Percentiles rank a stretch among this genome's conserved stretches.
Conservation (phyloP, 495 filamentous ascomycete genomes). For the Tuber umbilicatum region DNA sequence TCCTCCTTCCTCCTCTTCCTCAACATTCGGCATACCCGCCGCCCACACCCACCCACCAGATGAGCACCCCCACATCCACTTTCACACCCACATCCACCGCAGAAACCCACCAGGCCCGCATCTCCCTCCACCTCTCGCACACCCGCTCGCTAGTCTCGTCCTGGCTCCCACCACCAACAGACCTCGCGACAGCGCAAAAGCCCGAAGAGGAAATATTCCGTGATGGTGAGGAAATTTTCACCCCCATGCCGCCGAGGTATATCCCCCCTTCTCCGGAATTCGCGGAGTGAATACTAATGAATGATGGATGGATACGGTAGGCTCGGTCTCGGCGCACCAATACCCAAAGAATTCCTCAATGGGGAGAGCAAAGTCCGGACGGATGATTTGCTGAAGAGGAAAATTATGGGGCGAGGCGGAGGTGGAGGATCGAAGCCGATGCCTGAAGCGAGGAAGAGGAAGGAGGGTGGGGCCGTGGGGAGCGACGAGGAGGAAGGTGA, state of each 20-base stretch:
- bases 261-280: slow-evolving; percentile 6
- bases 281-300: not conserved
- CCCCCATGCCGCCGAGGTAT: slow-evolving; percentile 44
- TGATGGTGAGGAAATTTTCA: slow-evolving; percentile 47
- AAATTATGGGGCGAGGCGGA: slow-evolving; percentile 47
- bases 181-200: slow-evolving; percentile 43
- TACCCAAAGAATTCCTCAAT: slow-evolving; percentile 45
- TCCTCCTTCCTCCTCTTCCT: not conserved
- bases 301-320: slow-evolving; percentile 22
- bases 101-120: slow-evolving; percentile 47
- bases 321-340: slow-evolving; percentile 46
- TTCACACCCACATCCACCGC: not conserved
- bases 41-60: slow-evolving; percentile 7
- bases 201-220: slow-evolving; percentile 46
- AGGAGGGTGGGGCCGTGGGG: slow-evolving; percentile 30
- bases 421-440: slow-evolving; percentile 36
- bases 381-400: slow-evolving; percentile 46
- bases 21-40: slow-evolving; percentile 7
- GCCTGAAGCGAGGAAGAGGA: slow-evolving; percentile 35
- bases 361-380: slow-evolving; percentile 42
- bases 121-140: slow-evolving; percentile 47
- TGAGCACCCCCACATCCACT: slow-evolving; percentile 15
- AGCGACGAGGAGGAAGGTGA: slow-evolving; percentile 51
- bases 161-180: slow-evolving; percentile 44
- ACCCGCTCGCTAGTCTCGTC: slow-evolving; percentile 47